Conservation (phyloP, 768 basidiomycete species). For the Russula griseocarnosa region DNA sequence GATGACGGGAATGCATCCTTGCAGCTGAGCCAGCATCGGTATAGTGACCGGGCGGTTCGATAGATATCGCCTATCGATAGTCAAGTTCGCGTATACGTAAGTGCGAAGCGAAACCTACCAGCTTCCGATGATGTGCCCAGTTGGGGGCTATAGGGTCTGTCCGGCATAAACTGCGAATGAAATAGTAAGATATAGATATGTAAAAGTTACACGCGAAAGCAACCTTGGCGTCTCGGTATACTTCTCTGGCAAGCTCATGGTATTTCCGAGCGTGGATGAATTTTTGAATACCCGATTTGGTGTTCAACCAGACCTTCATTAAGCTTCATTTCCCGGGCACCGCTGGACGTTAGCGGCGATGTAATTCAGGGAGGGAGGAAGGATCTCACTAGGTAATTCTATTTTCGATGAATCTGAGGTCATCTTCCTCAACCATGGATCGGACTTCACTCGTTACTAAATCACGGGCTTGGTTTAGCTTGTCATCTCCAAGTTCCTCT, state of each 20-base stretch:
- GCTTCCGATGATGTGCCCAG: background rate
- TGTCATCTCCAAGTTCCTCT: background rate
- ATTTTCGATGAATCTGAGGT: background rate
- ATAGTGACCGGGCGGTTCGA: background rate
- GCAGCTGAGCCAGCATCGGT: constrained; percentile 7
- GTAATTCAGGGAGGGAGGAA: background rate
- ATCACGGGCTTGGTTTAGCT: background rate
- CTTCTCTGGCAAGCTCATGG: background rate
- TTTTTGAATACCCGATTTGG: background rate
- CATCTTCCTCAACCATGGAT: background rate
- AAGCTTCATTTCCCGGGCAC: background rate
- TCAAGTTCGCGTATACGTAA: background rate
- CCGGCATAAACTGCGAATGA: background rate
- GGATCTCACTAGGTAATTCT: background rate
- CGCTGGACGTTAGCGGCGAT: background rate
- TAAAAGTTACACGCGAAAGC: background rate
- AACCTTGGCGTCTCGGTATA: background rate
- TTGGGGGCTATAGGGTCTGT: background rate
- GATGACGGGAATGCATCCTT: constrained; percentile 12
- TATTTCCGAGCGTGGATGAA: background rate
- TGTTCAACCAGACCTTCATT: background rate
- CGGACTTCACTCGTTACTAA: background rate
- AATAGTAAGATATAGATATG: background rate
- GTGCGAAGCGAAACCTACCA: background rate
- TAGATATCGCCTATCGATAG: background rate